Evolutionary conservation across 495 filamentous ascomycete species (phyloP), one percentile per base, ranked within the genome.

Genomic region (Pseudomonodictys pantanalensis): DNA sequence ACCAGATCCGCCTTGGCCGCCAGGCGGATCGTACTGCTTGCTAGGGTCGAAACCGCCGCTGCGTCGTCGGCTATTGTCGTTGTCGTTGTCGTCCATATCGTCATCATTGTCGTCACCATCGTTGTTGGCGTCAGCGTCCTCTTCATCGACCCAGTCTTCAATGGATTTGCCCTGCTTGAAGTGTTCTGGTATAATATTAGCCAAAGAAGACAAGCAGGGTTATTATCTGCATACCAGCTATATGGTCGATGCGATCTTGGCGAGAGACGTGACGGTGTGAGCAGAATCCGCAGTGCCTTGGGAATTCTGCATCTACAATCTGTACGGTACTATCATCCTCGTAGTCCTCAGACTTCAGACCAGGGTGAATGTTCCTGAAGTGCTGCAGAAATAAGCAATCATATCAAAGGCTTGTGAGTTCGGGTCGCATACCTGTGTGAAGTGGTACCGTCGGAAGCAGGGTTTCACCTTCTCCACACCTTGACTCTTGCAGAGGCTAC

Each of bases 101-200:
- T 56, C 53, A 43, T 51, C 51, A 48, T 55, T 38, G 39, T 56
- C 43, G 35, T 57, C 52, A n/a, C 32, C 38, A 26, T 38, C 46
- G 46, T 42, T 39, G 28, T 39, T 48, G 2, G 58, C 63, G 9
- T 61, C 52, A n/a, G n/a, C n/a, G n/a, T n/a, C n/a, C 3, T 47
- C 50, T 28, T 61, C 58, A 33, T 67, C 64, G 32, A 48, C 43
- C 64, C 64, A 67, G 35, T 59, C 55, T 10, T 59, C 54, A 58
- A 67, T 67, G 25, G 43, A 63, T 51, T 63, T 63, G 4, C 64
- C 64, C n/a, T 62, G 41, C 30, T 60, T 62, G 55, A 67, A 67
- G 45, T 67, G 64, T 15, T 67, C 64, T 47, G 6, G n/a, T n/a
- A n/a, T n/a, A n/a, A 30, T 7, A 30, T 49, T 30, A 49, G 45